phyloP scores from a whole-genome alignment of 1,139 yeast genomes.

The Diutina catenulata region DNA sequence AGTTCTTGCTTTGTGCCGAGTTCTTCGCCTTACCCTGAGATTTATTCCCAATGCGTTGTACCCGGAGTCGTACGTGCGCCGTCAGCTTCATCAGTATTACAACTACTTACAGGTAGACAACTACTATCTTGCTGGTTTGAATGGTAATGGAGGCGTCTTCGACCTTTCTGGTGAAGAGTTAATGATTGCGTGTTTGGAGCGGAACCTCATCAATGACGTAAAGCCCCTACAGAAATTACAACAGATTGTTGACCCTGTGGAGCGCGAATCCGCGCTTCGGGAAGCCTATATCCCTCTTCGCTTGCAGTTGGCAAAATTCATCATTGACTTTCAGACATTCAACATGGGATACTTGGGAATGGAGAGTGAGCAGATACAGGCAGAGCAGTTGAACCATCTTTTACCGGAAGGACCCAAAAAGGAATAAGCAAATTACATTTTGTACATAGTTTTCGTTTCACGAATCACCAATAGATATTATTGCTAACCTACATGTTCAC shows the following conservation, averaged over 20 bases:
- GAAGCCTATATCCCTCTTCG: conserved; percentile 15
- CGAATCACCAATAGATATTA: too few species aligned
- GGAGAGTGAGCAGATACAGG: too few species aligned
- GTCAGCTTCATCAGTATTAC: conserved; percentile 24
- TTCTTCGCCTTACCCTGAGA: conserved; percentile 27
- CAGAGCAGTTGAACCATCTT: too few species aligned
- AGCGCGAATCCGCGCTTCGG: conserved; percentile 4
- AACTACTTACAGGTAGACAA: conserved; percentile 41
- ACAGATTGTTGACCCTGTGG: conserved; percentile 7
- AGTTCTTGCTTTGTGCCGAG: conserved; percentile 19
- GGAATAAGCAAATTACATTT: too few species aligned
- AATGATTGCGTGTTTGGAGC: conserved; percentile 34
- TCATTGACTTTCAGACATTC: conserved; percentile 21
- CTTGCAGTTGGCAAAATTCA: conserved; percentile 17
- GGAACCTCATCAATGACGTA: conserved; percentile 30
- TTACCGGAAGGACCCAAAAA: too few species aligned
- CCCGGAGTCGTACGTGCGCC: conserved; percentile 28
- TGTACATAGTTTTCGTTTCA: too few species aligned
- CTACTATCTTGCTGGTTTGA: conserved; percentile 30
- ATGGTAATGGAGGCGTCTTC: conserved; percentile 38
- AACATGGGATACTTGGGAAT: conserved; percentile 27
- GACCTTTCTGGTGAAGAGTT: conserved; percentile 31
- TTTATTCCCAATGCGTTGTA: conserved; percentile 26
- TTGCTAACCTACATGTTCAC: too few species aligned
- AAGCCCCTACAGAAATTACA: conserved; percentile 10